These are phyloP conservation scores for Colletotrichum trifolii DNA, from an alignment of 2,329 filamentous ascomycete genomes.

Conservation along the genomic window DNA sequence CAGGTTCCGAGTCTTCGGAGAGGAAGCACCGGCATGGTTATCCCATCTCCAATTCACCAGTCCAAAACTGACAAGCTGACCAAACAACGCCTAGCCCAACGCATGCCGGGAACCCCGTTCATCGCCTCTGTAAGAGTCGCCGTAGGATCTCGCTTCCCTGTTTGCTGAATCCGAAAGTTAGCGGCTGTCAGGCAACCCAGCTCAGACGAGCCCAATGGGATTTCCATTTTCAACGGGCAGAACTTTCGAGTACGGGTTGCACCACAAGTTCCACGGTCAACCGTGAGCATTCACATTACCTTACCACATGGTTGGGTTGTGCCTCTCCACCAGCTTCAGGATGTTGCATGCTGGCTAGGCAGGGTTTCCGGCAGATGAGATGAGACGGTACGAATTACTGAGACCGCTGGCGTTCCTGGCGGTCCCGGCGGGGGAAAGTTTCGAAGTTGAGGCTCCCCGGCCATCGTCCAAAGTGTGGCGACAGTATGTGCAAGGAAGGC, in stretches of 20 bases:
- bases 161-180: background rate
- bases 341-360: too few species aligned
- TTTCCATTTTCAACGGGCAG: too few species aligned
- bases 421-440: too few species aligned
- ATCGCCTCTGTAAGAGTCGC: slow-evolving; percentile 9
- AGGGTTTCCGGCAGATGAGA: background rate
- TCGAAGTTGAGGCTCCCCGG: too few species aligned
- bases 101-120: slow-evolving; percentile 11
- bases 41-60: slow-evolving; percentile 1
- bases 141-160: slow-evolving; percentile 8
- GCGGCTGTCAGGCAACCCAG: slow-evolving; percentile 13
- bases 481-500: too few species aligned
- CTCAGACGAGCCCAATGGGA: background rate
- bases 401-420: background rate
- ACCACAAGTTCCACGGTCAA: too few species aligned
- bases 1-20: too few species aligned
- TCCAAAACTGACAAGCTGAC: slow-evolving; percentile 1
- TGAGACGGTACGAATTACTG: slow-evolving; percentile 11
- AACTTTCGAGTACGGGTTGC: too few species aligned
- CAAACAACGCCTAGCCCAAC: background rate
- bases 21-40: background rate
- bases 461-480: too few species aligned
- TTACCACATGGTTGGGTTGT: slow-evolving; percentile 1
- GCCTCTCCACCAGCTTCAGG: background rate
- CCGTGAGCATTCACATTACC: too few species aligned